Evolutionary conservation across 2,329 filamentous ascomycete genomes (phyloP).

Genomic region (Teratosphaeria pseudoeucalypti): DNA sequence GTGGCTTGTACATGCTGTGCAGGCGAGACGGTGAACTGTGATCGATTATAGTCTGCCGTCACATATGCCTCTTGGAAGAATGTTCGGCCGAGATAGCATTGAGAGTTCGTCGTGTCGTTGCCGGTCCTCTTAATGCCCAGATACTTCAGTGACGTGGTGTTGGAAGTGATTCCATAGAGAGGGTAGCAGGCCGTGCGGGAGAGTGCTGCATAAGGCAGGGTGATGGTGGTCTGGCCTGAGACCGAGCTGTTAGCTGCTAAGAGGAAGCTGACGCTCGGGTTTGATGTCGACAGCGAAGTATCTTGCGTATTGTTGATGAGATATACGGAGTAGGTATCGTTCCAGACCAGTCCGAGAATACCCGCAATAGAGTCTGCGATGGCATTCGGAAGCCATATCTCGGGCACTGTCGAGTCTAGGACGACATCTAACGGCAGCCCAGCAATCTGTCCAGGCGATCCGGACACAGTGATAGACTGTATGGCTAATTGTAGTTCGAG

Average conservation of each 20-base stretch:
- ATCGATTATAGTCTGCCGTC: neutral
- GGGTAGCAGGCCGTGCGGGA: slow-evolving; percentile 17
- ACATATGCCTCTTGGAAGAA: slow-evolving; percentile 21
- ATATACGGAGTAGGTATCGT: slow-evolving; percentile 28
- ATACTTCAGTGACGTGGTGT: slow-evolving; percentile 13
- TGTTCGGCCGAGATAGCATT: slow-evolving; percentile 19
- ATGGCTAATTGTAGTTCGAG: neutral
- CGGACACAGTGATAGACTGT: neutral
- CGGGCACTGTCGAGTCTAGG: slow-evolving; percentile 31
- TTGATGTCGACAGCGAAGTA: slow-evolving; percentile 18
- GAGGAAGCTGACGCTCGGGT: slow-evolving; percentile 28
- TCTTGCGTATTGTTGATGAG: slow-evolving; percentile 30
- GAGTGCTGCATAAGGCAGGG: slow-evolving; percentile 21
- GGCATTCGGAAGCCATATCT: slow-evolving; percentile 30
- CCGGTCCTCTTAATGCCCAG: slow-evolving; percentile 18
- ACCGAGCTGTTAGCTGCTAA: slow-evolving; percentile 9
- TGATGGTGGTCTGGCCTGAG: slow-evolving; percentile 7
- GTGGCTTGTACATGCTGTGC: neutral
- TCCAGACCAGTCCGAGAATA: slow-evolving; percentile 31
- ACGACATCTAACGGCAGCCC: slow-evolving; percentile 18
- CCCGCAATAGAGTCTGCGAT: slow-evolving; percentile 32
- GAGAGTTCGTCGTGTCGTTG: slow-evolving; percentile 7
- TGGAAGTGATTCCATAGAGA: slow-evolving; percentile 3
- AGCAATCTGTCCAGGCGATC: neutral
- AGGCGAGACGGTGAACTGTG: neutral